Base-by-base conservation (phyloP, 2,329 filamentous ascomycete genomes). In the Magnaporthales sp. region DNA sequence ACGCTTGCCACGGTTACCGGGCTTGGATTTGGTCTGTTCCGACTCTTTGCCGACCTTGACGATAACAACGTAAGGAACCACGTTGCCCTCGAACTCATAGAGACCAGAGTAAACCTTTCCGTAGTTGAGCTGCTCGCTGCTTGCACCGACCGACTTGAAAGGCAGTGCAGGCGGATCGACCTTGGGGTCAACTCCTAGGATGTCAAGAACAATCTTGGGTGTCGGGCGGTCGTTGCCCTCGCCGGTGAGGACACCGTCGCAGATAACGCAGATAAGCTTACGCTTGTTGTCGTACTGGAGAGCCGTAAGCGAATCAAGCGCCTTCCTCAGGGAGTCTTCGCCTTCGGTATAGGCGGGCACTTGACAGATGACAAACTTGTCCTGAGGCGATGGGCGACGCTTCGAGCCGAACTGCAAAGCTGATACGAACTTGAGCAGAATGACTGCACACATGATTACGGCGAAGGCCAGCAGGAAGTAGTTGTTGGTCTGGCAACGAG, bases 281-380 rank as follows among this genome's bases (percentile, higher is more conserved):
- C 95, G 86, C 82, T 99, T 99, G 80, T 99, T 97, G 79, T 99
- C 95, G 73, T 99, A 99, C 71, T 96, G 90, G 19, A 99, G 84
- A 13, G 93, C 92, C 19, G 95, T 97, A 68, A 98, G 84, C 1
- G 95, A 98, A 76, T 99, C 95, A 2, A 99, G 84, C 65, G 93
- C 94, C 75, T 97, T 96, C 66, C 95, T 86, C 9, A 99, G 82
- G 4, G 93, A 94, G 73, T 99, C 95, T 81, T 99, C 95, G 72
- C 93, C 95, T 81, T 99, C 95, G 0, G 95, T 99, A 75, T 99
- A 99, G 5, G 95, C 95, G 10, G 95, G 95, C 32, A 99, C 93
- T 77, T 97, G 93, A 78, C 95, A 98, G 71, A 99, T 98, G 72
- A 99, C 93, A 73, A 99, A 99, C 76, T 98, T 99, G 78, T 99